Percentiles rank a stretch among this genome's conserved stretches.
These are phyloP conservation scores for Linum trigynum DNA, from an alignment of 345 rosid genomes.

Conservation along the genomic window DNA sequence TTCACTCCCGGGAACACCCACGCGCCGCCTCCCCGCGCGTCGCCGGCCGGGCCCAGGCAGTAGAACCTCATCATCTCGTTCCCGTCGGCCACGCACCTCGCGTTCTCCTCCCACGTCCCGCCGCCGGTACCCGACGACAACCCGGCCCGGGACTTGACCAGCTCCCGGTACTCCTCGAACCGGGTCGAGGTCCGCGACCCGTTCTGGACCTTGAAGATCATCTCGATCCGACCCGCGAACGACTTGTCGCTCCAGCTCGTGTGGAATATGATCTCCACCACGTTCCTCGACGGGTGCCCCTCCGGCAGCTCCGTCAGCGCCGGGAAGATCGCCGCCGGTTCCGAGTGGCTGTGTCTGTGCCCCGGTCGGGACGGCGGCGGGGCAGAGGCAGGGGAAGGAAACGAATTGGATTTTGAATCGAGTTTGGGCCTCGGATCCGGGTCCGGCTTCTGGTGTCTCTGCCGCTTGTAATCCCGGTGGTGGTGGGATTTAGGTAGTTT, in stretches of 20 bases:
- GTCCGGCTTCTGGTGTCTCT: slow-evolving; percentile 1
- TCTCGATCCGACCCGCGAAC: slow-evolving; percentile 70
- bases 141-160: slow-evolving; percentile 48
- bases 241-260: slow-evolving; percentile 81
- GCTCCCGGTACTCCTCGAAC: slow-evolving; percentile 87
- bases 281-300: slow-evolving; percentile 87
- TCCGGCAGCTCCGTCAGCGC: slow-evolving; percentile 64
- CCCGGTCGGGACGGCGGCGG: slow-evolving; percentile 29
- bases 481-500: slow-evolving; percentile 7
- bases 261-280: slow-evolving; percentile 88
- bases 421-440: slow-evolving; percentile 22
- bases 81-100: slow-evolving; percentile 84
- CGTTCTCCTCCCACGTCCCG: slow-evolving; percentile 52
- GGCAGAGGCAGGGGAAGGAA: slow-evolving; percentile 18
- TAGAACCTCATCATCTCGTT: slow-evolving; percentile 95
- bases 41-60: slow-evolving; percentile 55
- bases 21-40: slow-evolving; percentile 31
- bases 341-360: slow-evolving; percentile 17
- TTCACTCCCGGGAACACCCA: slow-evolving; percentile 53
- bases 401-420: slow-evolving; percentile 18
- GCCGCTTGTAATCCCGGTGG: background rate
- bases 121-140: slow-evolving; percentile 18
- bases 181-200: slow-evolving; percentile 57
- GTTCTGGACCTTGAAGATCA: slow-evolving; percentile 84
- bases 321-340: slow-evolving; percentile 35